Base-by-base conservation (phyloP, 768 basidiomycete genomes). In the Coprinopsis cinerea region DNA sequence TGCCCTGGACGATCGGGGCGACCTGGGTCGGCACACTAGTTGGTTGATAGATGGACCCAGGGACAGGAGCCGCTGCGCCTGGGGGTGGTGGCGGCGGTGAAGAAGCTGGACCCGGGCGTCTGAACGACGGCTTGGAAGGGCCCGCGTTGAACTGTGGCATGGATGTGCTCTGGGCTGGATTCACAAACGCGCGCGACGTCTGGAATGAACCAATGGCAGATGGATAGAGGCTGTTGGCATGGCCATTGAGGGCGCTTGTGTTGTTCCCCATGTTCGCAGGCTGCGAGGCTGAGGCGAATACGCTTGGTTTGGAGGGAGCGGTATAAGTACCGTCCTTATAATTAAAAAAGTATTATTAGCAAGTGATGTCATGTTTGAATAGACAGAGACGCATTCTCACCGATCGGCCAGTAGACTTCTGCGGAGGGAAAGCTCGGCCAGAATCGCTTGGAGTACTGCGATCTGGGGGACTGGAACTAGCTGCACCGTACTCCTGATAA, bases 1-100 rank as follows among this genome's bases (percentile, higher is more conserved):
- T 79, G 17, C 75, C 77, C 49, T 67, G 70, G 53, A 53, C 55
- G 24, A 58, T 55, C 4, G 45, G 51, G 11, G 44, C 35, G 13
- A 36, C 36, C 22, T 32, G 39, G 25, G 32, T 32, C 37, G 39
- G 51, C 15, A 40, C 22, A 11, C 27, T 22, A 27, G 36, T 10
- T 30, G 48, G 41, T 41, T 43, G 41, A 43, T 43, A 43, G 9
- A 25, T 9, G 13, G 41, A 43, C 7, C 41, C 23, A 22, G 41
- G 41, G 23, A 17, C 17, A 25, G 23, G 37, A 10, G 51, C 10
- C 10, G 37, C 50, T 34, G 56, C 54, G 27, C 55, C 58, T n/a
- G 57, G 58, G 17, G 52, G 44, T 25, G 56, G 55, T 14, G 53
- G 55, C 14, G 55, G 57, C n/a, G n/a, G n/a, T n/a, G n/a, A n/a